Percentiles rank a stretch among this genome's conserved stretches.
These are phyloP conservation scores for Colletotrichum sp. DNA, from an alignment of 2,329 filamentous ascomycete genomes.

Conservation along the genomic window DNA sequence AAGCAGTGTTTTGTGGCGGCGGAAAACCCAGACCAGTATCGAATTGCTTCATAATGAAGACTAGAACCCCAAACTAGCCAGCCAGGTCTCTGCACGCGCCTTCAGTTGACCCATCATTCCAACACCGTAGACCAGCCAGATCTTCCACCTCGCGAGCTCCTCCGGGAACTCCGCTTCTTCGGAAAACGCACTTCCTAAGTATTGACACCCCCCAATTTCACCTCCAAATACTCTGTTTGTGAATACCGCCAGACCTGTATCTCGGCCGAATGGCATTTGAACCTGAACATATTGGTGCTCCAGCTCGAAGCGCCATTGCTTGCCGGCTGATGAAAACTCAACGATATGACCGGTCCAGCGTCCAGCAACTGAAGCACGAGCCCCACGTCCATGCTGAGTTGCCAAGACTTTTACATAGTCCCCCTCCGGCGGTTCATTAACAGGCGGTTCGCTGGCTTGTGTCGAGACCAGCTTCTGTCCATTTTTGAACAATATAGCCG, in stretches of 20 bases:
- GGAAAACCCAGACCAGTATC: not conserved
- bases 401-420: not conserved
- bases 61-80: not conserved
- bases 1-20: not conserved
- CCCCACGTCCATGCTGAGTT: not conserved
- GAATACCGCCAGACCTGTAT: not conserved
- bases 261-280: not conserved
- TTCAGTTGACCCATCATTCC: not conserved
- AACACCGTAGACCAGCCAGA: not conserved
- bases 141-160: not conserved
- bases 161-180: not conserved
- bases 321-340: not conserved
- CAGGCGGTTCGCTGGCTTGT: not conserved
- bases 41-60: not conserved
- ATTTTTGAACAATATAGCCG: not conserved
- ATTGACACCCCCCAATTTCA: not conserved
- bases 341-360: not conserved
- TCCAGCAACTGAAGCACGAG: not conserved
- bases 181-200: not conserved
- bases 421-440: not conserved
- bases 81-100: not conserved
- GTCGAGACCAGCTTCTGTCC: not conserved
- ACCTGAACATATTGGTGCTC: not conserved
- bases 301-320: not conserved
- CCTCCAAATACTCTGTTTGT: not conserved